These are phyloP conservation scores for Sugiyamaella valdiviana DNA, from an alignment of 805 yeast genomes.

Conservation along the genomic window DNA sequence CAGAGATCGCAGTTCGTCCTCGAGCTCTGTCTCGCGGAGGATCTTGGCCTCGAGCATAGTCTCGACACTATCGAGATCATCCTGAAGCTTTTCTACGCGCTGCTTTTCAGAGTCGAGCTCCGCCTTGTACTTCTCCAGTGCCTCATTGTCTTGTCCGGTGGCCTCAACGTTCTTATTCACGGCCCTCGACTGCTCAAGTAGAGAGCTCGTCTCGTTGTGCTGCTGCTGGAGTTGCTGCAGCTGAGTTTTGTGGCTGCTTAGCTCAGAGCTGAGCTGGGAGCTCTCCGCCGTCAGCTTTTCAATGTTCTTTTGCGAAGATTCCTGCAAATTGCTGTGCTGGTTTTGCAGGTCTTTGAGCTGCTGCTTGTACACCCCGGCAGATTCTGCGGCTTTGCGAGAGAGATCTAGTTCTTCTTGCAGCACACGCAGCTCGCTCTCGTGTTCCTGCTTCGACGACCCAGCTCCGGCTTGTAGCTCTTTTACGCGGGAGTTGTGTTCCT, in stretches of 20 bases:
- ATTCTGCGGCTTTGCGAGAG: not conserved
- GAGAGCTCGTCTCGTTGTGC: not conserved
- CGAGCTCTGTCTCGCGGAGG: constrained; percentile 29
- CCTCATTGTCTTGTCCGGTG: not conserved
- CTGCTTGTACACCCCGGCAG: not conserved
- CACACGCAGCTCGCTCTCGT: not conserved
- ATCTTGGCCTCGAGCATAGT: constrained; percentile 24
- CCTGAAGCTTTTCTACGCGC: constrained; percentile 16
- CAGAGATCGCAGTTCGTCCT: constrained; percentile 21
- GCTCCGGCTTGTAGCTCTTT: not conserved
- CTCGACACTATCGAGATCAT: constrained; percentile 27
- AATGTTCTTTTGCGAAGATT: not conserved
- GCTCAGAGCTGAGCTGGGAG: not conserved
- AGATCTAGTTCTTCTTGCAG: not conserved
- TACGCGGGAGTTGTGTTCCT: not conserved
- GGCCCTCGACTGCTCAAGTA: too few relatives aligned
- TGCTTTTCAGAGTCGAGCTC: constrained; percentile 26
- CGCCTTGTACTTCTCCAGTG: constrained; percentile 5
- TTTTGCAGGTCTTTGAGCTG: not conserved
- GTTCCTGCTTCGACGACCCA: not conserved
- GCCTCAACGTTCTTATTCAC: too few relatives aligned
- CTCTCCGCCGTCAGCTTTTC: not conserved
- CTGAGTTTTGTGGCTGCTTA: not conserved
- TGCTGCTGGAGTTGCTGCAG: not conserved
- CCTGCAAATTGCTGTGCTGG: not conserved